Percentiles rank a stretch among this genome's conserved stretches.
These are phyloP conservation scores for Echeveria elegans DNA, from an alignment of 164 flowering plant genomes.

Conservation along the genomic window DNA sequence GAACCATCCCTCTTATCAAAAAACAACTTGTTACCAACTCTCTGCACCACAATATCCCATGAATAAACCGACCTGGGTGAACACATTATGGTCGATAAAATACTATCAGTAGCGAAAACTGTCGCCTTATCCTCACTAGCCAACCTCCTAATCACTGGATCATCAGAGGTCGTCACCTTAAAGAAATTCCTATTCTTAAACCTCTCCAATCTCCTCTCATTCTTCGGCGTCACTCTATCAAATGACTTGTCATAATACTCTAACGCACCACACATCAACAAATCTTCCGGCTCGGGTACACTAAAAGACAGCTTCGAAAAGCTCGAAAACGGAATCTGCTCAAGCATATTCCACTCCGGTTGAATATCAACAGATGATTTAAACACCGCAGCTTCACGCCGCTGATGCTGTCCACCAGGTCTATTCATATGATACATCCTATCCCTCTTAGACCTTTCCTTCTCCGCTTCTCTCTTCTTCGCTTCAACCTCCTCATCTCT, in stretches of 20 bases:
- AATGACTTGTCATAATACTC: conserved; percentile 68
- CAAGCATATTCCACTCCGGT: conserved; percentile 98
- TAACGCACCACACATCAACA: conserved; percentile 62
- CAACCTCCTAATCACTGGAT: conserved; percentile 72
- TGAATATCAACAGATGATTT: conserved; percentile 86
- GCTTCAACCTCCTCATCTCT: conserved; percentile 95
- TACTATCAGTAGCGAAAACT: conserved; percentile 84
- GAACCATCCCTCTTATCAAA: conserved; percentile 96
- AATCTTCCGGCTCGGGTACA: conserved; percentile 81
- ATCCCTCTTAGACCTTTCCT: conserved; percentile 78
- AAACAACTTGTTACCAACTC: conserved; percentile 92
- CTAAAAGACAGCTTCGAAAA: conserved; percentile 72
- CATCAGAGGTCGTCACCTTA: conserved; percentile 91
- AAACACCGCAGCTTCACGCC: conserved; percentile 75
- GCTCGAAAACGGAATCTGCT: conserved; percentile 87
- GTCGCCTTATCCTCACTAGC: conserved; percentile 97
- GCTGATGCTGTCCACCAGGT: conserved; percentile 28
- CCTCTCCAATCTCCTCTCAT: conserved; percentile 65
- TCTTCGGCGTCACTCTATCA: conserved; percentile 75
- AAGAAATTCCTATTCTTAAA: conserved; percentile 89
- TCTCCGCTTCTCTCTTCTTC: conserved; percentile 67
- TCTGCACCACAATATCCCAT: conserved; percentile 94
- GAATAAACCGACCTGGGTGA: conserved; percentile 85
- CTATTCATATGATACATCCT: conserved; percentile 54
- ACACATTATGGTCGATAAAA: conserved; percentile 79